Base-by-base conservation (phyloP, 208 protist species). In the Crithidia thermophila region DNA sequence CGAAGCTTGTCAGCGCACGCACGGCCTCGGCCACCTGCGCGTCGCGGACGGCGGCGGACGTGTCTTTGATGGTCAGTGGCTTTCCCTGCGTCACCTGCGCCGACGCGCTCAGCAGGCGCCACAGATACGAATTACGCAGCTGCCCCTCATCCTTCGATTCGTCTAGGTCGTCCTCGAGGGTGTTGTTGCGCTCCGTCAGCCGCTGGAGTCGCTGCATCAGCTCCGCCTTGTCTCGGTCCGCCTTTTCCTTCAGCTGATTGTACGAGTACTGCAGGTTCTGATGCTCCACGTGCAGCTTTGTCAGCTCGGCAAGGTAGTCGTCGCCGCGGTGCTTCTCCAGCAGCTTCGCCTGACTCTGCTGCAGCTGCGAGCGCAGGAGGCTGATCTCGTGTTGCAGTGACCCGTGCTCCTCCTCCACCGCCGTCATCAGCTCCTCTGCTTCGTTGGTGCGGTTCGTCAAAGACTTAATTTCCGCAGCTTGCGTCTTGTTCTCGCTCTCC, bases 201-300 rank as follows among this genome's bases (percentile, higher is more conserved):
- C 57, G 62, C 18, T 57, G 39, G 45, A 73, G 25, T 4, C 64
- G 52, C 45, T 76, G 68, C 65, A 62, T 30, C 20, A 74, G 36
- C 45, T 66, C 61, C 23, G 58, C 39, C 31, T 55, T 68, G 20
- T 82, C 68, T 28, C 69, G 39, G 53, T 70, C 40, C 40, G 72
- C 53, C 66, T 71, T 66, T 53, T 86, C 79, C 69, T 83, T 77
- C 18, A 86, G 66, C 57, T 82, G 75, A 8, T 67, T 72, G 56
- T 85, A 72, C 4, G 50, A 62, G 57, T 78, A 81, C 77, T 88
- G 79, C 60, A 88, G 47, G 37, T 80, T 68, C 55, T 93, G 84
- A 55, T 88, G 80, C 51, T 79, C 81, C 42, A 93, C 82, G 71
- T 90, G 87, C 30, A 87, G 72, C 60, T 67, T 60, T 13, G 84